phyloP scores from a whole-genome alignment of 2,329 filamentous ascomycete genomes.

The Ceratocystis colombiana region DNA sequence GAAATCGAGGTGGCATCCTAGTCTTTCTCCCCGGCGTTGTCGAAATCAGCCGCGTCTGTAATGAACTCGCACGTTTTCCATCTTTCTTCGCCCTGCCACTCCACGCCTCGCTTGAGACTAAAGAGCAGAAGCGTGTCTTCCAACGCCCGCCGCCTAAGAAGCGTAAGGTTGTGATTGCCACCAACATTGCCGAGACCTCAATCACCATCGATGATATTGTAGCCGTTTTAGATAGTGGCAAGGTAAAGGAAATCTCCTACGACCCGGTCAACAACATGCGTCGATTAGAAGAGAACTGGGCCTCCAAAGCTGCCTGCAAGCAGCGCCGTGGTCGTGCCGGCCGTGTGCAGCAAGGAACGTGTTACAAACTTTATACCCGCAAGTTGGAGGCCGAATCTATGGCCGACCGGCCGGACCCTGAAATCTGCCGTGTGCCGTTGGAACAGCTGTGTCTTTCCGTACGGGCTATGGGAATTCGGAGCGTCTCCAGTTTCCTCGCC shows the following conservation, averaged over 20 bases:
- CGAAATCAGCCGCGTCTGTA: conserved; percentile 77
- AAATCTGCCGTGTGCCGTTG: conserved; percentile 83
- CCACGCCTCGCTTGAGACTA: conserved; percentile 81
- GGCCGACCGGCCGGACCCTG: conserved; percentile 79
- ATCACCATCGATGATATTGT: conserved; percentile 98
- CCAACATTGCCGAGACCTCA: conserved; percentile 95
- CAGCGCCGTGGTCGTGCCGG: conserved; percentile 88
- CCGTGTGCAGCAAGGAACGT: conserved; percentile 79
- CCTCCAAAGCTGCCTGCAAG: conserved; percentile 85
- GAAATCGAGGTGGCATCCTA: conserved; percentile 71
- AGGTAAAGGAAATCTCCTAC: conserved; percentile 93
- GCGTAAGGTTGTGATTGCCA: conserved; percentile 86
- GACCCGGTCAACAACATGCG: conserved; percentile 90
- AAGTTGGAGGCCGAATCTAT: conserved; percentile 70
- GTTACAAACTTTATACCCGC: conserved; percentile 90
- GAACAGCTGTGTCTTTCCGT: conserved; percentile 93
- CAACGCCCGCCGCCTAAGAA: conserved; percentile 62
- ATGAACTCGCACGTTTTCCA: conserved; percentile 51
- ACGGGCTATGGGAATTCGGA: conserved; percentile 81
- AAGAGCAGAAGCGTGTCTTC: conserved; percentile 83
- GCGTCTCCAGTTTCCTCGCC: conserved; percentile 71
- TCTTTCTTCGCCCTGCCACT: conserved; percentile 71
- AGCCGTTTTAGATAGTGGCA: conserved; percentile 87
- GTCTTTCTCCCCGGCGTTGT: conserved; percentile 88
- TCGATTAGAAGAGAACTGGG: conserved; percentile 89